Evolutionary conservation across 306 rosid species (phyloP).

Genomic region (Vigna unguiculata): DNA sequence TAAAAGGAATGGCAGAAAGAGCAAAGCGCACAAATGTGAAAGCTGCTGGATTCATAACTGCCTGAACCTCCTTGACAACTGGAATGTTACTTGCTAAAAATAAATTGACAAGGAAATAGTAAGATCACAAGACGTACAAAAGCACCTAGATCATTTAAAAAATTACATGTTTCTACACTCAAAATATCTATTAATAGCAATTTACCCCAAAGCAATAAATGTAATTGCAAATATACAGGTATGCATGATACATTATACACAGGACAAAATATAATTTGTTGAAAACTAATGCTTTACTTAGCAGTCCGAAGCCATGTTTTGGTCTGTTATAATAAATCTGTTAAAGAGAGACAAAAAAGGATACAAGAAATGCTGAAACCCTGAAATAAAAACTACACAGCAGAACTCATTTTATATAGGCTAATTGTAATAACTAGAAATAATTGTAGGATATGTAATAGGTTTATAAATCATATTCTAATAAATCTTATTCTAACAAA

Average conservation of each 20-base stretch:
- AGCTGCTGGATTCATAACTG: conserved; percentile 68
- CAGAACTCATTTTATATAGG: no score
- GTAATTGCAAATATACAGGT: conserved; percentile 13
- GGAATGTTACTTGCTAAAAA: conserved; percentile 77
- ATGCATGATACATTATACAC: neutral
- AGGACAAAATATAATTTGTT: no score
- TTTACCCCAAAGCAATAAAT: conserved; percentile 7
- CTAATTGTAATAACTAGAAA: no score
- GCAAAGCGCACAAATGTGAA: conserved; percentile 77
- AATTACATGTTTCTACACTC: neutral
- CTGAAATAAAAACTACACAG: no score
- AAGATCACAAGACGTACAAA: neutral
- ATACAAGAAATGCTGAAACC: no score
- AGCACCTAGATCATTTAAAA: neutral
- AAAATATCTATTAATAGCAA: neutral
- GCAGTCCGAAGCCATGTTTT: neutral
- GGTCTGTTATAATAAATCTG: neutral
- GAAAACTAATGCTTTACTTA: neutral
- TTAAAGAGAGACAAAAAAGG: no score
- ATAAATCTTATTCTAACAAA: no score
- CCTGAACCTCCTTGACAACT: conserved; percentile 80
- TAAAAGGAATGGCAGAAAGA: conserved; percentile 67
- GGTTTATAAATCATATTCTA: no score
- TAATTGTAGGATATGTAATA: no score
- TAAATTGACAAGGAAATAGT: conserved; percentile 10